phyloP scores from a whole-genome alignment of 1,139 yeast species.

The Geotrichum restrictum region DNA sequence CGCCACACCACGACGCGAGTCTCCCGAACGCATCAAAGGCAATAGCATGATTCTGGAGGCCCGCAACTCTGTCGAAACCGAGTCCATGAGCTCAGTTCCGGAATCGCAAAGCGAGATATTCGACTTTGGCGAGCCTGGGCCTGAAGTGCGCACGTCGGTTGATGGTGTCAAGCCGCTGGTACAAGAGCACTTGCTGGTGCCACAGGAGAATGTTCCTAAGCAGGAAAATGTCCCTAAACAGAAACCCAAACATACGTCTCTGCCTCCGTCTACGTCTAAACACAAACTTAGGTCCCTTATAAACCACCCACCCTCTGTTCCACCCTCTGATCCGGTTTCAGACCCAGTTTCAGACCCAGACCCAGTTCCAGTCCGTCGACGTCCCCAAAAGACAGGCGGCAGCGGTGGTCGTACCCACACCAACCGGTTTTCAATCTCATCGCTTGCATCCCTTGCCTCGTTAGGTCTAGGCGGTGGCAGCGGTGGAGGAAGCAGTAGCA shows the following conservation, averaged over 20 bases:
- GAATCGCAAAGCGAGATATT: conserved; percentile 18
- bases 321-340: neutral
- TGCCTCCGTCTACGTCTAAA: too few species aligned
- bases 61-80: neutral
- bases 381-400: neutral
- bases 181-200: neutral
- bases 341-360: neutral
- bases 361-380: conserved; percentile 5
- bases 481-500: neutral
- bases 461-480: conserved; percentile 1
- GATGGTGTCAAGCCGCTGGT: conserved; percentile 18
- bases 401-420: conserved; percentile 6
- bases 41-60: too few species aligned
- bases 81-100: conserved; percentile 2
- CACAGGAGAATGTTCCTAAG: neutral
- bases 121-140: conserved; percentile 35
- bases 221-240: too few species aligned
- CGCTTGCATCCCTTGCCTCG: conserved; percentile 14
- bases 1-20: neutral
- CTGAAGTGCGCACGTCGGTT: conserved; percentile 28
- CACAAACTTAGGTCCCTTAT: too few species aligned
- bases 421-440: conserved; percentile 14
- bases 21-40: neutral
- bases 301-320: neutral
- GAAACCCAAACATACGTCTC: too few species aligned